phyloP scores from a whole-genome alignment of 2,329 filamentous ascomycete genomes.

The Periglandula ipomoeae region DNA sequence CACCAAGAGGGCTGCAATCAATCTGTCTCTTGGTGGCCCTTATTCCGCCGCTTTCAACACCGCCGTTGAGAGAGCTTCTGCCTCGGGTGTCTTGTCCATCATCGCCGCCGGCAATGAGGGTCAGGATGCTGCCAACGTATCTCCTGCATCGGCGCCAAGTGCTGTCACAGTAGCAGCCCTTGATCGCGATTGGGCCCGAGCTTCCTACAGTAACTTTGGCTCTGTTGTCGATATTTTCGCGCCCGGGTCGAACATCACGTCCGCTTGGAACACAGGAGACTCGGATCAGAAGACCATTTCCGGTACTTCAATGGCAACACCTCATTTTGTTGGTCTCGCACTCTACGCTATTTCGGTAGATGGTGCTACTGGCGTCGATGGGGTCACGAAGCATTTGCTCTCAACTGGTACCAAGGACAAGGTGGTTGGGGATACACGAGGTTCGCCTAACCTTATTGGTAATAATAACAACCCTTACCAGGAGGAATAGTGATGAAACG shows the following conservation, averaged over 20 bases:
- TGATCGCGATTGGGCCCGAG: slow-evolving; percentile 22
- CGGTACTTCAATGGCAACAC: slow-evolving; percentile 45
- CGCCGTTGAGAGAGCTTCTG: slow-evolving; percentile 15
- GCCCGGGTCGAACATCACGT: slow-evolving; percentile 32
- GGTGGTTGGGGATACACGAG: background rate
- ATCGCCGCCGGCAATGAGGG: slow-evolving; percentile 20
- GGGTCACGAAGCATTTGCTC: slow-evolving; percentile 1
- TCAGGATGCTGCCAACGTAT: slow-evolving; percentile 7
- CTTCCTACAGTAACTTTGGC: slow-evolving; percentile 38
- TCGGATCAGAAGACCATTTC: slow-evolving; percentile 27
- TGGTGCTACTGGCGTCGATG: background rate
- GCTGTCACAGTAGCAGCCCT: slow-evolving; percentile 20
- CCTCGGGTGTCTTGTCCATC: slow-evolving; percentile 27
- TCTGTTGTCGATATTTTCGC: slow-evolving; percentile 34
- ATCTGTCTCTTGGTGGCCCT: slow-evolving; percentile 31
- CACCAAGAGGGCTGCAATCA: slow-evolving; percentile 27
- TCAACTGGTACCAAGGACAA: slow-evolving; percentile 1
- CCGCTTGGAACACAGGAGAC: slow-evolving; percentile 24
- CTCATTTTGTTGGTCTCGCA: slow-evolving; percentile 43
- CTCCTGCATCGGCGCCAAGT: slow-evolving; percentile 15
- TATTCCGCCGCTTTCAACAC: slow-evolving; percentile 10
- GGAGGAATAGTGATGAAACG: background rate
- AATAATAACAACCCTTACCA: slow-evolving; percentile 5
- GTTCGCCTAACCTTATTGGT: slow-evolving; percentile 4
- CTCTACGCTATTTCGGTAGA: slow-evolving; percentile 24